Base-by-base conservation (phyloP, 1,139 yeast genomes). In the Geotrichum citri-aurantii region DNA sequence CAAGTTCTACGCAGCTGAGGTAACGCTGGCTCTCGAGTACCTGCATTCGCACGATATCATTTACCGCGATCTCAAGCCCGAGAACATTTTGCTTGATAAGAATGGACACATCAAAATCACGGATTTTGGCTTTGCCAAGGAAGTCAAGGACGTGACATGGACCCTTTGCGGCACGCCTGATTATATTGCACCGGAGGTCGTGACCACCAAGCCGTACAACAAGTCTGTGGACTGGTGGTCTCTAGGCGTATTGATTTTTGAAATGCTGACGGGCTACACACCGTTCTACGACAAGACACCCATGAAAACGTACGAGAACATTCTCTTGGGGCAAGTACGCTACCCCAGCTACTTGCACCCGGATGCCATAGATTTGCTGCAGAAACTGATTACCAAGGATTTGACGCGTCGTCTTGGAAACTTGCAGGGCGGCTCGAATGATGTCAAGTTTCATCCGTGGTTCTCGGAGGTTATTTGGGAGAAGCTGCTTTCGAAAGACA, bases 151-250 rank as follows among this genome's bases (percentile, higher is more conserved):
- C 66, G 97, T 91, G 27, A 92, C 98, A 7, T 92, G 91, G 81
- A 92, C 98, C 0, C 80, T 92, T 65, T 92, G 98, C 76, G 98
- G 98, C 54, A 92, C 98, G 1, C 98, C 98, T 0, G 98, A 92
- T 49, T 60, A 92, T 73, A 92, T 92, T 69, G 98, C 98, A 1
- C 98, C 98, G 1, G 98, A 92, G 73, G 98, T 92, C 33, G 95
- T 93, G 55, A 91, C 97, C 50, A 88, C 97, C 14, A 91, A 91
- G 72, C 97, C 98, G 2, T 93, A 93, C 77, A 92, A 92, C 75
- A 92, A 92, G 74, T 87, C 96, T 14, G 97, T 93, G 44, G 98
- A 93, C 74, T 93, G 98, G 98, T 93, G 98, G 98, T 88, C 96
- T 5, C 83, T 92, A 66, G 98, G 98, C 14, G 89, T 92, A 54